Conservation (phyloP, 257 asterid genomes). For the Solanum stenotomum region DNA sequence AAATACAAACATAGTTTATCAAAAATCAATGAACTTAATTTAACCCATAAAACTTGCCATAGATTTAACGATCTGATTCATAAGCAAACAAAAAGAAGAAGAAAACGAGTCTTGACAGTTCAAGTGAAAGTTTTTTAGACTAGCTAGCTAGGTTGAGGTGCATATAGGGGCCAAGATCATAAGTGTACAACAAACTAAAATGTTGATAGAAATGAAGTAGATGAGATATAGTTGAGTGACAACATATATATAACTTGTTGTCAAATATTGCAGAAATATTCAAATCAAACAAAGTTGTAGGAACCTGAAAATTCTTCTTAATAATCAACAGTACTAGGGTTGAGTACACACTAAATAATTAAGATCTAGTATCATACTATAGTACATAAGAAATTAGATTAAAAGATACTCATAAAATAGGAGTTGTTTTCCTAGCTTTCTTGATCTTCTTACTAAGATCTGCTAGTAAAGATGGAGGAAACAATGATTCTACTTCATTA, state of each 20-base stretch:
- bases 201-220: neutral
- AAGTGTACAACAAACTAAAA: neutral
- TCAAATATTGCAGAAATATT: neutral
- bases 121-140: neutral
- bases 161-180: neutral
- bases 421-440: constrained; percentile 34
- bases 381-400: neutral
- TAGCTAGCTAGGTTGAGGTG: neutral
- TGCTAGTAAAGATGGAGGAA: constrained; percentile 32
- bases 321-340: neutral
- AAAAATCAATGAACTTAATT: neutral
- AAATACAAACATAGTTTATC: neutral
- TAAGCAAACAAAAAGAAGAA: neutral
- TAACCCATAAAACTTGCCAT: neutral
- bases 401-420: neutral
- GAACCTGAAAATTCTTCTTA: neutral
- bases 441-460: constrained; percentile 49
- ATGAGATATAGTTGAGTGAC: neutral
- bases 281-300: neutral
- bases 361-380: neutral
- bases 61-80: neutral
- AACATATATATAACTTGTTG: neutral
- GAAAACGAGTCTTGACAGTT: neutral
- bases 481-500: constrained; percentile 36
- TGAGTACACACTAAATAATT: neutral